Evolutionary conservation across 352 stramenopile species (phyloP).

Genomic region (Ophiocytium majus): DNA sequence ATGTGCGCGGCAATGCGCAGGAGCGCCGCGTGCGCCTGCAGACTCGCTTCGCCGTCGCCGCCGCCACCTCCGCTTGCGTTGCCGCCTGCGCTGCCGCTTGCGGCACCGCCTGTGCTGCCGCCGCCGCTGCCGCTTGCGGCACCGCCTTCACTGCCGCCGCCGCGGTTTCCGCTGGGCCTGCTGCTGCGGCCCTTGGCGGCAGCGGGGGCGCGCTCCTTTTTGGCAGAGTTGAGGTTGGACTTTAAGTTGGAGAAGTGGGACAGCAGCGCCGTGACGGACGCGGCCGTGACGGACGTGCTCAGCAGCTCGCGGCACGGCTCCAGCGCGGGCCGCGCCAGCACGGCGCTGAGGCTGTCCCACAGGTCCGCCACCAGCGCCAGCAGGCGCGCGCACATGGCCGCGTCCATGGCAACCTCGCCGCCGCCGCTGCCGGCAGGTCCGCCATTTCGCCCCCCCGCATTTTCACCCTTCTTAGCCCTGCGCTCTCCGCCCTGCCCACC

Average conservation of each 20-base stretch:
- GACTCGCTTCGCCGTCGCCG: no score
- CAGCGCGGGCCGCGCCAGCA: conserved; percentile 61
- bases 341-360: conserved; percentile 67
- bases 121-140: no score
- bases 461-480: no score
- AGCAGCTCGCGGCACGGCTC: conserved; percentile 56
- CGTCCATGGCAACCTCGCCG: conserved; percentile 28
- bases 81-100: no score
- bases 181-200: no score
- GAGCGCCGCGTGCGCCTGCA: conserved; percentile 24
- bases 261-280: neutral
- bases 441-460: no score
- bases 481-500: no score
- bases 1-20: conserved; percentile 29
- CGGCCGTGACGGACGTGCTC: conserved; percentile 38
- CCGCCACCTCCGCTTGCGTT: no score
- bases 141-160: no score
- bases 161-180: no score
- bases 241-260: neutral
- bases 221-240: neutral
- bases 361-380: conserved; percentile 62
- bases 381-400: conserved; percentile 50
- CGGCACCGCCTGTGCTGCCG: no score
- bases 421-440: no score
- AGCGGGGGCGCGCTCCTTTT: neutral